Conservation (phyloP, 176 grass and related monocot genomes). For the Leersia perrieri region DNA sequence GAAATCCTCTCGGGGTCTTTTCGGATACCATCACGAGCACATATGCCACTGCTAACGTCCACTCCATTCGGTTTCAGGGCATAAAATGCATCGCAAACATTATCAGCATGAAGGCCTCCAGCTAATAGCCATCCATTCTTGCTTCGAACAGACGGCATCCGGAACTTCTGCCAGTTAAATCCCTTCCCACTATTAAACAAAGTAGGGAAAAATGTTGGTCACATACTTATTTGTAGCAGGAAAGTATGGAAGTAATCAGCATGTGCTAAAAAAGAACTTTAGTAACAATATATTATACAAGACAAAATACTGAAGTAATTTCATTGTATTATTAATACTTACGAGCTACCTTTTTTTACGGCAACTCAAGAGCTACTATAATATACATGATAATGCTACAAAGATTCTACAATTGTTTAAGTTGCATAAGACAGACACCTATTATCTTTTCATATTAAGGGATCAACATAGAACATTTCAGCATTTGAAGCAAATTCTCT, state of each 20-base stretch:
- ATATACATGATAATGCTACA: neutral
- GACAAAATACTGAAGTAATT: conserved; percentile 3
- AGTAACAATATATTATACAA: neutral
- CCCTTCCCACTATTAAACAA: conserved; percentile 77
- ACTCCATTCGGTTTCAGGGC: conserved; percentile 68
- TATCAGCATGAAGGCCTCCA: conserved; percentile 77
- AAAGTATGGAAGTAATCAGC: neutral
- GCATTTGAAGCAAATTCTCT: neutral
- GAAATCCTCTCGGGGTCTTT: conserved; percentile 68
- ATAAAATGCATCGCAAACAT: conserved; percentile 64
- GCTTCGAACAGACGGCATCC: conserved; percentile 54
- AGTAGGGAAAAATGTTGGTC: neutral
- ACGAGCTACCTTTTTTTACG: no score
- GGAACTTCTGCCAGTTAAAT: conserved; percentile 80
- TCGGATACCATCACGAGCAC: conserved; percentile 57
- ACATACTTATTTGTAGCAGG: neutral
- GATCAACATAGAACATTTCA: conserved; percentile 1
- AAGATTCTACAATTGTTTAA: neutral
- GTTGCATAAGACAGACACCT: neutral
- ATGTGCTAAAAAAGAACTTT: neutral
- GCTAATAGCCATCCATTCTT: conserved; percentile 89
- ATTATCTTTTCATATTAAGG: conserved; percentile 1
- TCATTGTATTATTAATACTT: neutral
- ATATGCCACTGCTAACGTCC: conserved; percentile 93
- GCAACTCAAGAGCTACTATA: neutral